Base-by-base conservation (phyloP, 768 basidiomycete genomes). In the Mrakia gelida region DNA sequence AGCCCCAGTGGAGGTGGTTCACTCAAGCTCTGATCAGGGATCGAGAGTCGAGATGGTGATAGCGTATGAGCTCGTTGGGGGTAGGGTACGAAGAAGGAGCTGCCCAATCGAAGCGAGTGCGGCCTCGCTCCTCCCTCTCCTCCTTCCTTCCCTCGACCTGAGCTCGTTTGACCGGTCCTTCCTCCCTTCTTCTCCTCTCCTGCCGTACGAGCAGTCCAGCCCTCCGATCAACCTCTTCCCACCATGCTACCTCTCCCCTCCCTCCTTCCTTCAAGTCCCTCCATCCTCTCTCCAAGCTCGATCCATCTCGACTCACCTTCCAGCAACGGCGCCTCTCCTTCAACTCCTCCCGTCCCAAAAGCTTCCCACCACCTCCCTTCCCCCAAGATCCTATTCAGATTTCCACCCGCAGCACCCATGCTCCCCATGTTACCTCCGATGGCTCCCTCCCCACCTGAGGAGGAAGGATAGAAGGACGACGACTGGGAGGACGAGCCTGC, bases 281-380 rank as follows among this genome's bases (percentile, higher is more conserved):
- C 38, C 34, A 6, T n/a, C 41, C 0, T 18, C 21, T 15, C 38
- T 1, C 16, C 10, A 7, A n/a, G 18, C 21, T 23, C 15, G 63
- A 26, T 38, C 28, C 32, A 16, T 16, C 32, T 21, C 63, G 9
- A 74, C 49, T 28, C 67, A 94, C 96, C 96, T 89, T 99, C 91
- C 73, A 99, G 88, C 82, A 99, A 85, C 52, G 96, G 95, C 71
- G 94, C 93, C 82, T 99, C 97, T 43, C 95, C 96, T 83, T 97
- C 95, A 77, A 96, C 90, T 18, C 94, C 95, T 73, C 94, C 94
- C 2, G 94, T 94, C 45, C 95, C 94, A 86, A 98, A 96, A 49
- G 95, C 95, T 34, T 92, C 92, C 92, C 94, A 95, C 95, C 95
- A 98, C 26, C 89, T 88, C 3, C 91, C 92, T 30, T 87, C 86